Conservation (phyloP, 2,329 filamentous ascomycete genomes). For the Lachnellula arida region DNA sequence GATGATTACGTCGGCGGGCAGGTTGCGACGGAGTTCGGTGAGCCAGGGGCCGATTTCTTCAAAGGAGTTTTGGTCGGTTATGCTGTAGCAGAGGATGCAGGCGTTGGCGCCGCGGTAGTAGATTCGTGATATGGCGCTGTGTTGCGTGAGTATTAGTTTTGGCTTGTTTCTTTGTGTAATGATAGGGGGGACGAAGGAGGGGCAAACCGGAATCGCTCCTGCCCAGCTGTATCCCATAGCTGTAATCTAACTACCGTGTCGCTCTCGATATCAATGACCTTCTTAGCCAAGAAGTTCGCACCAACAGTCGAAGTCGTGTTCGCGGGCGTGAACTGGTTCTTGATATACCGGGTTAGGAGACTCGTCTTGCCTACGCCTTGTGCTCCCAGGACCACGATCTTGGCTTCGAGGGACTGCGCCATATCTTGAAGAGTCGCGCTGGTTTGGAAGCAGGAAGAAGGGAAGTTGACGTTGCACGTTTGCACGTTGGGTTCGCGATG, state of each 20-base stretch:
- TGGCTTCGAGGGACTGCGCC: slow-evolving; percentile 65
- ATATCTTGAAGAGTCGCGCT: slow-evolving; percentile 11
- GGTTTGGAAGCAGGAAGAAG: not conserved
- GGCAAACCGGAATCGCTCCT: slow-evolving; percentile 75
- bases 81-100: slow-evolving; percentile 90
- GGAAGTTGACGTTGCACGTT: not conserved
- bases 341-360: slow-evolving; percentile 63
- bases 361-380: slow-evolving; percentile 79
- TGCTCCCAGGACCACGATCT: slow-evolving; percentile 76
- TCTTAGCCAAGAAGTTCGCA: slow-evolving; percentile 75
- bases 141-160: slow-evolving; percentile 1
- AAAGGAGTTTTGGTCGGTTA: slow-evolving; percentile 81
- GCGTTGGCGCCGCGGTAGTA: slow-evolving; percentile 97
- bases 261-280: slow-evolving; percentile 75
- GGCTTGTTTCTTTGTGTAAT: not conserved
- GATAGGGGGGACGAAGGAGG: not conserved
- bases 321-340: slow-evolving; percentile 30
- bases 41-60: slow-evolving; percentile 92
- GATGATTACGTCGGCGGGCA: slow-evolving; percentile 68
- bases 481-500: not conserved
- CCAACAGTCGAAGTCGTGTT: slow-evolving; percentile 61
- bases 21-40: slow-evolving; percentile 74
- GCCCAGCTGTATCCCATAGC: slow-evolving; percentile 94
- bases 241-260: slow-evolving; percentile 86
- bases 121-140: slow-evolving; percentile 74